phyloP scores from a whole-genome alignment of 495 filamentous ascomycete genomes.

The Podospora bellae-mahoneyi region DNA sequence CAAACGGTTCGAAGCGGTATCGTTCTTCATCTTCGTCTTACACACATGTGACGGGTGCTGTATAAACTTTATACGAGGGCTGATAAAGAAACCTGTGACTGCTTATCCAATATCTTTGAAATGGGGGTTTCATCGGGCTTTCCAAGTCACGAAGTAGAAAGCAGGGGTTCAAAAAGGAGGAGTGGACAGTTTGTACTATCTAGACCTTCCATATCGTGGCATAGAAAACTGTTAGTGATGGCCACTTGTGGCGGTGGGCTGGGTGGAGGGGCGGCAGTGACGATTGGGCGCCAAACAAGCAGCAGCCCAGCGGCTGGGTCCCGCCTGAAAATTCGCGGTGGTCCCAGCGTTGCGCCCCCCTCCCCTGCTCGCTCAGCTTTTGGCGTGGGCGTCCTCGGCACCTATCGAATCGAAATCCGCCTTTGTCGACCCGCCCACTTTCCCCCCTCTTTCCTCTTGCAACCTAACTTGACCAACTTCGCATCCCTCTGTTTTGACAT shows the following conservation, averaged over 20 bases:
- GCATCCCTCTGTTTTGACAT: slow-evolving; percentile 22
- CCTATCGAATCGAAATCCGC: slow-evolving; percentile 17
- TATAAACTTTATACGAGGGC: neutral
- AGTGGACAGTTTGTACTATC: neutral
- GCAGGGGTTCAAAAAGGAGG: neutral
- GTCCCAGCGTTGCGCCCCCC: slow-evolving; percentile 9
- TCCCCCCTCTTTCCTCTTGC: slow-evolving; percentile 30
- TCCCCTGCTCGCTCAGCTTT: slow-evolving; percentile 15
- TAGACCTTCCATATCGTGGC: neutral
- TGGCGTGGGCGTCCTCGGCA: slow-evolving; percentile 8
- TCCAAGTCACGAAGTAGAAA: neutral
- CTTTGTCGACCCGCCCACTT: slow-evolving; percentile 30
- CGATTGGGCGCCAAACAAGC: slow-evolving; percentile 26
- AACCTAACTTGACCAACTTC: slow-evolving; percentile 25
- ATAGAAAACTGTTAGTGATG: neutral
- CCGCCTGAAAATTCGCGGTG: slow-evolving; percentile 30
- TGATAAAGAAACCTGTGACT: neutral
- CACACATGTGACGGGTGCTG: neutral
- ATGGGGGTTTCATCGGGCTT: neutral
- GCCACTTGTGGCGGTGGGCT: neutral
- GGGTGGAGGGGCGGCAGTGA: slow-evolving; percentile 11
- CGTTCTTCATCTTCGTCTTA: neutral
- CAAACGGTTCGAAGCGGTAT: neutral
- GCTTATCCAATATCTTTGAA: neutral
- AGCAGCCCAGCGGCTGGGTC: slow-evolving; percentile 16